Evolutionary conservation across 2,329 filamentous ascomycete species (phyloP), one percentile per base, ranked within the genome.

Genomic region (Alternaria brassicae): DNA sequence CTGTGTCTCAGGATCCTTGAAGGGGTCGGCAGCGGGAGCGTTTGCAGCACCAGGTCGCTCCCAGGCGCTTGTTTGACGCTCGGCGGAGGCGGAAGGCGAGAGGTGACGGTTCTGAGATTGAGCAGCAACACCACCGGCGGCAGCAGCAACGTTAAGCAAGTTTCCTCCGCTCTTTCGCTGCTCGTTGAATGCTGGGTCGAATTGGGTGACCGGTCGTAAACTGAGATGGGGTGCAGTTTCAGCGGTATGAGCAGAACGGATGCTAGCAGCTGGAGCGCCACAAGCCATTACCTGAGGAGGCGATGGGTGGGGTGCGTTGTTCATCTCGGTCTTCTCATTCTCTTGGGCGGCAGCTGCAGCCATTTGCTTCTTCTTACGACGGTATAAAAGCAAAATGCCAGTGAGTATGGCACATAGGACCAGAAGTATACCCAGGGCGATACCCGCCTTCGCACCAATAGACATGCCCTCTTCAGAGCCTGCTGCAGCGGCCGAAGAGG

Each of bases 191-290:
- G 86, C 88, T 5, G 92, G 91, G 37, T 91, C 84, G 79, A 97
- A 93, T 71, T 95, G 88, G 39, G 92, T 94, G 48, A 95, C 86
- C 3, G 93, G 93, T 49, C 92, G 89, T 53, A 97, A 84, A 72
- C 92, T 96, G 61, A 97, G 84, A 62, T 89, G 89, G n/a, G 93
- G 92, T 42, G 93, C 89, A 32, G 81, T 85, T 28, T 83, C 81
- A 63, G 76, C 80, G 62, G 81, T 84, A 66, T 76, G 81, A 55
- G 79, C 77, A 53, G 81, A 79, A 37, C 74, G 66, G 47, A 78
- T 67, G 67, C 78, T 80, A 25, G 81, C 77, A 52, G 69, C 63
- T 3, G 66, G 32, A 41, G 49, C 25, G 8, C 56, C 53, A 27
- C 57, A 55, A 32, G 55, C 48, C 37, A 62, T 55, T 34, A 72